Base-by-base conservation (phyloP, 2,329 filamentous ascomycete genomes). In the Sarocladiaceae sp. region DNA sequence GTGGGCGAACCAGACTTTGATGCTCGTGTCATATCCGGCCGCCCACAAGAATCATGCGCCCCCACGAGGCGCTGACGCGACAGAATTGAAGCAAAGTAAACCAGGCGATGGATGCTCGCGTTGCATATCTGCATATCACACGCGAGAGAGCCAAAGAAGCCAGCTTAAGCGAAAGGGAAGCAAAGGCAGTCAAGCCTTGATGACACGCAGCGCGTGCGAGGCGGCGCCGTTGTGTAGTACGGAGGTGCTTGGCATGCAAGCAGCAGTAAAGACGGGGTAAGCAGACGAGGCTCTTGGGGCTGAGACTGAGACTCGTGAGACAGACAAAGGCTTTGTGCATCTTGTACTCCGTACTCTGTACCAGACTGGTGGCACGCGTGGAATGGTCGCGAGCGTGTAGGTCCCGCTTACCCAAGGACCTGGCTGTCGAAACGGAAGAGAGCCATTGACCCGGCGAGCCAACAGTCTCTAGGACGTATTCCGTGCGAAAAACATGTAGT, bases 1-100 rank as follows among this genome's bases (percentile, higher is more conserved):
- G 37, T 41, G 37, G 37, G 37, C 37, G 37, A 41, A 41, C 37
- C 37, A 41, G 23, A 41, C 37, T 41, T 41, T 27, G 23, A 10
- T 11, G 5, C 13, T 16, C 19, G 29, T 9, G 37, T 41, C 37
- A 41, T 41, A 41, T 41, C 37, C 37, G 37, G 23, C 6, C 37
- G 19, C 37, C 37, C 34, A 41, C n/a, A n/a, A n/a, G n/a, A n/a
- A n/a, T n/a, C n/a, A n/a, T n/a, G n/a, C n/a, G n/a, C n/a, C n/a
- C n/a, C n/a, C n/a, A n/a, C n/a, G n/a, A n/a, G n/a, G n/a, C n/a
- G n/a, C n/a, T n/a, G n/a, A n/a, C n/a, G n/a, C n/a, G n/a, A n/a
- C n/a, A n/a, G n/a, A n/a, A n/a, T n/a, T n/a, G n/a, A n/a, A n/a
- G n/a, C n/a, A n/a, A n/a, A n/a, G n/a, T n/a, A n/a, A n/a, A n/a